phyloP scores from a whole-genome alignment of 2,329 filamentous ascomycete genomes.

The Thielaviopsis euricoi region DNA sequence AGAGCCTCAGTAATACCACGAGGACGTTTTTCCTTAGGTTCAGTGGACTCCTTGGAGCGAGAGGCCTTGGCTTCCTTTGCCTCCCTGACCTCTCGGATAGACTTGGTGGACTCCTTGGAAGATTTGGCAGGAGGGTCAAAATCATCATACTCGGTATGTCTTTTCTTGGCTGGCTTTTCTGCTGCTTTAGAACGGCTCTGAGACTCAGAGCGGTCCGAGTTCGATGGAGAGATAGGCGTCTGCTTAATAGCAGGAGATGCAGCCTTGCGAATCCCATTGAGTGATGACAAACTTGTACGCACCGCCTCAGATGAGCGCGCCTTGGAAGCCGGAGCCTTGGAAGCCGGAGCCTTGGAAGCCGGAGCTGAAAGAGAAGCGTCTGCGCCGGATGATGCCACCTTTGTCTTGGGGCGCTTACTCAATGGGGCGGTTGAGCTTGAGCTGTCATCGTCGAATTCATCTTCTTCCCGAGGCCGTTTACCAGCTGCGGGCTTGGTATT shows the following conservation, averaged over 20 bases:
- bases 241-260: background rate
- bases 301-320: background rate
- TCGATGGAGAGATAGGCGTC: background rate
- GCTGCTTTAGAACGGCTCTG: background rate
- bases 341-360: background rate
- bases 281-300: background rate
- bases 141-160: background rate
- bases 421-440: constrained; percentile 1
- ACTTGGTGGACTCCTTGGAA: background rate
- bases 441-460: background rate
- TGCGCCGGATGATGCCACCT: constrained; percentile 8
- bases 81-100: background rate
- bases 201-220: background rate
- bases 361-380: background rate
- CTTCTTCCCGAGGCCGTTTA: background rate
- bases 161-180: background rate
- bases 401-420: constrained; percentile 13
- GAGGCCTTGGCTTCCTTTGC: constrained; percentile 7
- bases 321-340: background rate
- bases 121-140: background rate
- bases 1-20: constrained; percentile 22
- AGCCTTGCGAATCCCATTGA: background rate
- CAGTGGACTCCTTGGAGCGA: constrained; percentile 13
- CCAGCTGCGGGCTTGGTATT: background rate
- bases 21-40: constrained; percentile 17